Base-by-base conservation (phyloP, 2,329 filamentous ascomycete genomes). In the Colletotrichum noveboracense region DNA sequence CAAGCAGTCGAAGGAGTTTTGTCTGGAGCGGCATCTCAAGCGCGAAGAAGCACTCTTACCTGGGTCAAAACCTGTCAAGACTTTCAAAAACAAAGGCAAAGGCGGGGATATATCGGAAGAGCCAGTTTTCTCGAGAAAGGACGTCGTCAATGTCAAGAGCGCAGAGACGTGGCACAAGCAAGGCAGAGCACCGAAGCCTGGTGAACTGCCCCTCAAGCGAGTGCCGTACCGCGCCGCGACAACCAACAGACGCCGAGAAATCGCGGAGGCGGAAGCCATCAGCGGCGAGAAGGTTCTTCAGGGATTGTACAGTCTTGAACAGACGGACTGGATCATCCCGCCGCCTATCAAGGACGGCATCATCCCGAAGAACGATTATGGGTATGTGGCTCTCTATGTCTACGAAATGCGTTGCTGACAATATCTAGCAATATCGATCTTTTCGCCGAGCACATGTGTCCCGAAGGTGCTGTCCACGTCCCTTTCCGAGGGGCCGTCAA, bases 121-220 rank as follows among this genome's bases (percentile, higher is more conserved):
- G 82, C 93, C 95, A 1, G 95, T 98, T 0, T 98, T 92, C 81
- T 89, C 89, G 1, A 93, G 96, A 38, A 90, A 91, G 69, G 96
- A 98, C 78, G 92, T 98, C 0, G 92, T 96, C 4, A 89, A 91
- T 52, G 98, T 97, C 83, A 96, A 98, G 84, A 97, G 95, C 32
- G 94, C 94, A 2, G 97, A 99, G 83, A 98, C 95, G 2, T 99
- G 97, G 97, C 97, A 98, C 83, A 98, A 98, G 83, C 96, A 98
- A 87, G 97, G 97, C 0, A 91, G 96, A 13, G 93, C 93, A 30
- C 92, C 97, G 5, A 89, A 91, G 30, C 81, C 88, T 0, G 95
- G 94, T 5, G 92, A 94, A 78, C 86, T 92, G 65, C 95, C 97
- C 0, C 85, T 98, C 75, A 99, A 99, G 83, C 90, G 91, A 56